These are phyloP conservation scores for Drechslerella coelobrocha DNA, from an alignment of 2,329 filamentous ascomycete species.

Conservation along the genomic window DNA sequence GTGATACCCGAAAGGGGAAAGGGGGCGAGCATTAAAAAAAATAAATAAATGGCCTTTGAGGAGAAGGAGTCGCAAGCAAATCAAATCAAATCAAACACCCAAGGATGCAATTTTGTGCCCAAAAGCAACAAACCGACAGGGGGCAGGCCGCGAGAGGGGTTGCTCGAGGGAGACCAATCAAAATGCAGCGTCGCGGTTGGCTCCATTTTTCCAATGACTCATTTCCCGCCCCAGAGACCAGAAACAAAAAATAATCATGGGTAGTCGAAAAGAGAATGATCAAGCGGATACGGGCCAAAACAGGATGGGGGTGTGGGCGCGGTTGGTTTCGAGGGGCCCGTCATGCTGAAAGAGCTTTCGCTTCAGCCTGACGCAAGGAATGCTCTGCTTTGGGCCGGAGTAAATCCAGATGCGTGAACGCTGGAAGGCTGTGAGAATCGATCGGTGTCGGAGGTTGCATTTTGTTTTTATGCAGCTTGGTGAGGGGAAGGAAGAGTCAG, in stretches of 20 bases:
- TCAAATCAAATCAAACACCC: conserved; percentile 40
- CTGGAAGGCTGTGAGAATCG: conserved; percentile 34
- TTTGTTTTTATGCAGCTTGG: conserved; percentile 6
- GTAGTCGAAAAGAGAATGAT: conserved; percentile 3
- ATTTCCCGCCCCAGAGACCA: conserved; percentile 33
- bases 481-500: conserved; percentile 1
- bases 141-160: conserved; percentile 15
- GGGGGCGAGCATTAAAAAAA: conserved; percentile 12
- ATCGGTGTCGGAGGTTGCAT: conserved; percentile 37
- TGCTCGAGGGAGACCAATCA: conserved; percentile 32
- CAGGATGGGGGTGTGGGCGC: conserved; percentile 17
- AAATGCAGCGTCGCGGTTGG: conserved; percentile 25
- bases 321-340: conserved; percentile 19
- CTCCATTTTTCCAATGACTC: conserved; percentile 46
- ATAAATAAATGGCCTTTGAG: conserved; percentile 3
- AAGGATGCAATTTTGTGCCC: conserved; percentile 23
- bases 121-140: conserved; percentile 35
- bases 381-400: conserved; percentile 32
- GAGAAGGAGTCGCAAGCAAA: conserved; percentile 18
- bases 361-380: conserved; percentile 42
- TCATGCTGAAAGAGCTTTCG: conserved; percentile 43
- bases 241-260: conserved; percentile 3
- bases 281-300: background rate
- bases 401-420: conserved; percentile 42
- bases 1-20: conserved; percentile 43